These are phyloP conservation scores for Tetrahymena borealis DNA, from an alignment of 73 alveolate genomes.

Conservation along the genomic window DNA sequence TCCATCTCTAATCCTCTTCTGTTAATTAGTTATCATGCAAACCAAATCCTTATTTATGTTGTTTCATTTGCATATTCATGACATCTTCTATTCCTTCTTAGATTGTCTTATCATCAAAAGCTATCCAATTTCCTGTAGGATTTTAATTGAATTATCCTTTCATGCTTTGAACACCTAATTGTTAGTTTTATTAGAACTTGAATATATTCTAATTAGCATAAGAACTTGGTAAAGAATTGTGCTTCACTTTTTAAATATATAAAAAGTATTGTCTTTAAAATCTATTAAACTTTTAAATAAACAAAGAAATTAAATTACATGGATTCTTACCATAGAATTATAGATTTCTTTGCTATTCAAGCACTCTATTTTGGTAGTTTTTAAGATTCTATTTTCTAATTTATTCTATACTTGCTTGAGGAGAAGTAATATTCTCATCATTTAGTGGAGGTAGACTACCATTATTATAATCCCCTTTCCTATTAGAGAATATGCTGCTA, in stretches of 20 bases:
- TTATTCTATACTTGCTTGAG: background rate
- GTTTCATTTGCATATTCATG: background rate
- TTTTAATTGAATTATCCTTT: background rate
- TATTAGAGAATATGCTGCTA: background rate
- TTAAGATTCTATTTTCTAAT: background rate
- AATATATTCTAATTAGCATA: background rate
- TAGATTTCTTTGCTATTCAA: background rate
- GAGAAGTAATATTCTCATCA: background rate
- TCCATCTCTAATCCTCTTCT: background rate
- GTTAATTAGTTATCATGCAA: background rate
- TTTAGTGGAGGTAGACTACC: background rate
- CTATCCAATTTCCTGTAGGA: background rate
- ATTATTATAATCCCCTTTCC: background rate
- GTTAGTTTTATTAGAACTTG: background rate
- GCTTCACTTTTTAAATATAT: background rate
- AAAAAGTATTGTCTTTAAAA: too few species aligned
- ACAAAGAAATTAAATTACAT: background rate
- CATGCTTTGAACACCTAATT: background rate
- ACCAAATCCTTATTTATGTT: background rate
- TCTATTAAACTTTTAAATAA: background rate
- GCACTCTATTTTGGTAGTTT: background rate
- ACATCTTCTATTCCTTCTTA: background rate
- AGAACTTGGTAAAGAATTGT: background rate
- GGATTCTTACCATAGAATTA: background rate
- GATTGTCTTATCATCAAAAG: background rate